Evolutionary conservation across 768 basidiomycete genomes (phyloP), one percentile per base, ranked within the genome.

Genomic region (Leccinum variicolor): DNA sequence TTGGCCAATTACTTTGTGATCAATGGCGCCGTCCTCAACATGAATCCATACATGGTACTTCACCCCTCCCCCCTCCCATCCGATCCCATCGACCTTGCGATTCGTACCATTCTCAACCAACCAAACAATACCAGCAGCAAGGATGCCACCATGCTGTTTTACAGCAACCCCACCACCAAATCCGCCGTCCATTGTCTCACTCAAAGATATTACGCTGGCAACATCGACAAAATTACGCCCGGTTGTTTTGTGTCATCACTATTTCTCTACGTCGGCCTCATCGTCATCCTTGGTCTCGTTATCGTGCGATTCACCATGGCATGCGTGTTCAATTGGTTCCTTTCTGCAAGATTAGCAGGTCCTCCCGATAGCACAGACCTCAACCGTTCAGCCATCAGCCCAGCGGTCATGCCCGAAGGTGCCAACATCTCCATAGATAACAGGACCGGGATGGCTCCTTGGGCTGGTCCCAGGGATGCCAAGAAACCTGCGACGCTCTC

Each of bases 371-470:
- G 72, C 59, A 81, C 80, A 58, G 81, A 92, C 52, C 79, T 98
- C 34, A 85, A 87, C 62, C 81, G 92, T 46, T 84, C 87, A 14
- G 96, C 85, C 52, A 92, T 99, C 70, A 93, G 90, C 66, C 96
- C 96, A 17, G 91, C 92, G 1, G 96, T 99, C 58, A 84, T 99
- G 84, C 96, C 96, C 3, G 93, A 89, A 70, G 96, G 97, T 31
- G 96, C 97, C 48, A 98, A 96, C 69, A 73, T 96, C 57, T 89
- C 93, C n/a, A 76, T 98, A 60, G 87, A 95, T 76, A 98, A 96
- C 74, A 83, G 75, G 62, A 86, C 86, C 52, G 96, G 97, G 13
- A 94, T 94, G 4, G 96, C 96, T 7, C 96, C 96, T 11, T 99
- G 96, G 96, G 87, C 92, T 2, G 84, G 81, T 21, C 75, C 79